These are phyloP conservation scores for Phragmites australis DNA, from an alignment of 176 grass and related monocot genomes.

Conservation along the genomic window DNA sequence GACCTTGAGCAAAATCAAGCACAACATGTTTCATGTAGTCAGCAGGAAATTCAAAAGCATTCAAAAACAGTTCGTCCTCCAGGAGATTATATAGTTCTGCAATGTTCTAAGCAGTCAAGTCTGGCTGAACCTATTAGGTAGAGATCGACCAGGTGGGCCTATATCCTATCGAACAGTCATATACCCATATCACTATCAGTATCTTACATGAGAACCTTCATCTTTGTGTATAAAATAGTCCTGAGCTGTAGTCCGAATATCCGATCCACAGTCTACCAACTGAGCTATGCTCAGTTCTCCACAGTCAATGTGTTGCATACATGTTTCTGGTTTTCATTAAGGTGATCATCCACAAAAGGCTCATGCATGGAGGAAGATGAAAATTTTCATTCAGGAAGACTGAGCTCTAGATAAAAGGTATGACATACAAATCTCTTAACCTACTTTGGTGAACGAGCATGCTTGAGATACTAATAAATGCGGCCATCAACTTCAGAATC, in stretches of 20 bases:
- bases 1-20: not conserved
- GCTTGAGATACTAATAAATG: slow-evolving; percentile 18
- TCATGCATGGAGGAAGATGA: not conserved
- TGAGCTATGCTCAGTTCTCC: too few relatives aligned
- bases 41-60: not conserved
- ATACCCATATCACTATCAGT: too few relatives aligned
- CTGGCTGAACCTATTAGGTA: not conserved
- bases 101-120: slow-evolving; percentile 17
- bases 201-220: not conserved
- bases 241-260: not conserved
- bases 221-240: not conserved
- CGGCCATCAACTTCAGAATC: slow-evolving; percentile 16
- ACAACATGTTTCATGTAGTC: not conserved
- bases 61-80: not conserved
- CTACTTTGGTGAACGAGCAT: not conserved
- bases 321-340: slow-evolving; percentile 2
- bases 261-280: too few relatives aligned
- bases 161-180: slow-evolving; percentile 13
- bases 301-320: slow-evolving; percentile 15
- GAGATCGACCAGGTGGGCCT: not conserved
- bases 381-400: not conserved
- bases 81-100: not conserved
- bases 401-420: not conserved
- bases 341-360: not conserved
- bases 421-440: not conserved